Conservation (phyloP, 352 stramenopile genomes). For the Globisporangium emineosum region DNA sequence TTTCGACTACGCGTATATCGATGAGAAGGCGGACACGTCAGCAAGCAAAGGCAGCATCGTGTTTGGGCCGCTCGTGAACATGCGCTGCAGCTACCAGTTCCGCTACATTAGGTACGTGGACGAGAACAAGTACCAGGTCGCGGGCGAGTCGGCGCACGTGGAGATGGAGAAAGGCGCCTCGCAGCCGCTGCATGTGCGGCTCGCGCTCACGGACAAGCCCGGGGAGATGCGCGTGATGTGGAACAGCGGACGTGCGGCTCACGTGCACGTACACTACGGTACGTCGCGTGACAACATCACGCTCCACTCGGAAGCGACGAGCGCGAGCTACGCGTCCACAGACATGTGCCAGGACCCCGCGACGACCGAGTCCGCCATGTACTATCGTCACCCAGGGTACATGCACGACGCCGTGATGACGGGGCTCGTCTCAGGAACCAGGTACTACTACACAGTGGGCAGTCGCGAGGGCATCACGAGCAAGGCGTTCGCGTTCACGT, state of each 20-base stretch:
- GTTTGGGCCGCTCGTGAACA: conserved; percentile 46
- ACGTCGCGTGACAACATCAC: conserved; percentile 20
- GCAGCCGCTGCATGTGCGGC: conserved; percentile 28
- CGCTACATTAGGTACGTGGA: conserved; percentile 21
- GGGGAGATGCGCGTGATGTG: conserved; percentile 57
- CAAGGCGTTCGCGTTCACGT: conserved; percentile 25
- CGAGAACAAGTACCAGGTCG: neutral
- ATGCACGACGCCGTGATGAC: conserved; percentile 32
- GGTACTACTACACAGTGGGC: conserved; percentile 36
- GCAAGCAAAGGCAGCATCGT: conserved; percentile 17
- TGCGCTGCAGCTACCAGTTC: conserved; percentile 48
- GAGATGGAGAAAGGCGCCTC: conserved; percentile 34
- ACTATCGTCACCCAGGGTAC: conserved; percentile 34
- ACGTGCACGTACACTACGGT: conserved; percentile 36
- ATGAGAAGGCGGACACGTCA: neutral
- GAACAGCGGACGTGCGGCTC: conserved; percentile 37
- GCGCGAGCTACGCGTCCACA: conserved; percentile 16
- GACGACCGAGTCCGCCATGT: conserved; percentile 16
- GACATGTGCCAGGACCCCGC: conserved; percentile 32
- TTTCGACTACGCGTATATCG: conserved; percentile 28
- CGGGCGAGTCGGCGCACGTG: conserved; percentile 24
- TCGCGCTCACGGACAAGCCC: conserved; percentile 13
- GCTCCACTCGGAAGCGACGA: conserved; percentile 11
- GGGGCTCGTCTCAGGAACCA: conserved; percentile 18
- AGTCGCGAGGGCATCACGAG: conserved; percentile 32